Conservation (phyloP, 73 alveolate species). For the Symbiodinium natans region DNA sequence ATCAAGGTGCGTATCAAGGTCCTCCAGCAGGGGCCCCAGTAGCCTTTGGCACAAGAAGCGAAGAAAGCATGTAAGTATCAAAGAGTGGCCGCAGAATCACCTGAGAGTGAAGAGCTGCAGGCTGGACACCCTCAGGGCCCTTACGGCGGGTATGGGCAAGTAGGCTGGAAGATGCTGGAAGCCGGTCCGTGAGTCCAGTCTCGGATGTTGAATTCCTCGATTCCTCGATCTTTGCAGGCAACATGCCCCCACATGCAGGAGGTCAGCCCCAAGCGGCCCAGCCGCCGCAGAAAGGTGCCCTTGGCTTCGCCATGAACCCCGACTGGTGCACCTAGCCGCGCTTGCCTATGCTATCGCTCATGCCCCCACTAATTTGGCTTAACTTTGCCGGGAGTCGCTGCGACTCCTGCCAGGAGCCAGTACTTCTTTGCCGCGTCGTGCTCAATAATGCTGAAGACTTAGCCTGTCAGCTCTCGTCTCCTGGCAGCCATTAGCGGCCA, state of each 20-base stretch:
- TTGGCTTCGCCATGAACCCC: conserved; percentile 3
- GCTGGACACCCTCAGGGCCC: conserved; percentile 12
- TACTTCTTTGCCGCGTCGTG: neutral
- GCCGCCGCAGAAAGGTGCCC: conserved; percentile 8
- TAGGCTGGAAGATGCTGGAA: neutral
- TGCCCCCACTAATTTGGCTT: neutral
- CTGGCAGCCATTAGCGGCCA: neutral
- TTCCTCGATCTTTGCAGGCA: neutral
- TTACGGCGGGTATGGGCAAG: neutral
- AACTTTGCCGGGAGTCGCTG: neutral
- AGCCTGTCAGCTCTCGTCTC: too few relatives aligned
- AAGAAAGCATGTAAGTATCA: neutral
- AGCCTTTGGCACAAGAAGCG: neutral
- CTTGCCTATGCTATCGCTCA: too few relatives aligned
- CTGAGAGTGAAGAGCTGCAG: neutral
- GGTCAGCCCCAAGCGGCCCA: neutral
- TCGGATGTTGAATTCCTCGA: neutral
- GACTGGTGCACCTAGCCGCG: neutral
- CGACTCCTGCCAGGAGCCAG: neutral
- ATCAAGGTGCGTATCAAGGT: neutral
- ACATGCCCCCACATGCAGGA: neutral
- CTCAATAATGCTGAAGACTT: neutral
- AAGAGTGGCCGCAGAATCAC: too few relatives aligned
- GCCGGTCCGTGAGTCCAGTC: too few relatives aligned
- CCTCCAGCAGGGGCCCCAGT: neutral